Evolutionary conservation across 2,329 filamentous ascomycete genomes (phyloP).

Genomic region (Diplodia corticola): DNA sequence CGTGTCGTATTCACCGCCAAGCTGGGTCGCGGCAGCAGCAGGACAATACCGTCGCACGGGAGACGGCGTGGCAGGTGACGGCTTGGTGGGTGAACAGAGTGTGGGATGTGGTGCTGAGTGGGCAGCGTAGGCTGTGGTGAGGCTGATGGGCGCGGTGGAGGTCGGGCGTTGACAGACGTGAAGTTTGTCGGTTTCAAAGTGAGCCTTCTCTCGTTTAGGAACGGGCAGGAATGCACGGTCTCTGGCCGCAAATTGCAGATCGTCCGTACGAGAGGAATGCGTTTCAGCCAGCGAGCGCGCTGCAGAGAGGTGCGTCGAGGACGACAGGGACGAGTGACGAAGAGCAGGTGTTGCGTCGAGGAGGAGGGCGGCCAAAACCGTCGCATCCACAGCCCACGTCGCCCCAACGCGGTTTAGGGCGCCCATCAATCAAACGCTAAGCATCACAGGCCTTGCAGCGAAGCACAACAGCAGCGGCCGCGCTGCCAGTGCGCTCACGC

Average conservation of each 20-base stretch:
- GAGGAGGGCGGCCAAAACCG: constrained; percentile 23
- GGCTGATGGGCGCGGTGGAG: constrained; percentile 23
- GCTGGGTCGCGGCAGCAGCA: constrained; percentile 27
- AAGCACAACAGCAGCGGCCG: constrained; percentile 2
- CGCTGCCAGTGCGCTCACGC: constrained; percentile 8
- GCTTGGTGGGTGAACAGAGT: constrained; percentile 1
- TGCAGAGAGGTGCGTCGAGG: constrained; percentile 18
- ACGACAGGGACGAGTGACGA: constrained; percentile 7
- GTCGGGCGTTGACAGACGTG: constrained; percentile 25
- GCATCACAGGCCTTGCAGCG: constrained; percentile 14
- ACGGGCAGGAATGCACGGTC: constrained; percentile 26
- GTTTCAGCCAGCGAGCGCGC: constrained; percentile 19
- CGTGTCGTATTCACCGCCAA: constrained; percentile 39
- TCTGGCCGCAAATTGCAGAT: constrained; percentile 23
- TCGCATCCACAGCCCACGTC: constrained; percentile 17
- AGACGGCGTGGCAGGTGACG: constrained; percentile 1
- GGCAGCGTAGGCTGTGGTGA: constrained; percentile 20
- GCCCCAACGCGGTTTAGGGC: constrained; percentile 21
- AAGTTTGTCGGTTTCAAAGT: constrained; percentile 27
- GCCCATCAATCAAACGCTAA: constrained; percentile 15
- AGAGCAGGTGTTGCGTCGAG: constrained; percentile 14
- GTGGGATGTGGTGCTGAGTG: constrained; percentile 8
- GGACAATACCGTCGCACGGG: constrained; percentile 20
- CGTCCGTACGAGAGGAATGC: constrained; percentile 23
- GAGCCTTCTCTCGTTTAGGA: constrained; percentile 27